Conservation (phyloP, 2,329 filamentous ascomycete genomes). For the Plenodomus lindquistii region DNA sequence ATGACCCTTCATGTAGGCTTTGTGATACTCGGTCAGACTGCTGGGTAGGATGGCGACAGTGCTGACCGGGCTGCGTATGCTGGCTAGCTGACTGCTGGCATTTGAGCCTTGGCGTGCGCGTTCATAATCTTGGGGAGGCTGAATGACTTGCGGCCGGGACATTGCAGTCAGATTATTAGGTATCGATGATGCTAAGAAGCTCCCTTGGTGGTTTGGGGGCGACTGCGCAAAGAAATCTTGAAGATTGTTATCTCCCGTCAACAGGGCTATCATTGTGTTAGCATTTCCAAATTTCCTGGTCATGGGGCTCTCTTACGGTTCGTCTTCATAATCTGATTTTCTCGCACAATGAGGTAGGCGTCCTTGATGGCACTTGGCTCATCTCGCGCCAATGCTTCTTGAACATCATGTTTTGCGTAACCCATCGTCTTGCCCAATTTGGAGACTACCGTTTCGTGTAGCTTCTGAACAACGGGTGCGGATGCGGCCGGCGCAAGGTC, state of each 20-base stretch:
- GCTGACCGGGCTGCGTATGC: conserved; percentile 58
- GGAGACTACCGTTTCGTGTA: conserved; percentile 89
- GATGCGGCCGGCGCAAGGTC: conserved; percentile 75
- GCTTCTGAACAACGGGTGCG: conserved; percentile 78
- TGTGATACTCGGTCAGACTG: conserved; percentile 87
- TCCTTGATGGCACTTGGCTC: conserved; percentile 99
- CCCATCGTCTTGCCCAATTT: conserved; percentile 99
- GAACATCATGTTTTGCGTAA: conserved; percentile 91
- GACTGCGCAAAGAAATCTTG: conserved; percentile 61
- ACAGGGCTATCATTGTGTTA: conserved; percentile 50
- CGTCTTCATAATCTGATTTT: conserved; percentile 95
- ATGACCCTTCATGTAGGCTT: conserved; percentile 80
- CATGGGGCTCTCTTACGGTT: conserved; percentile 71
- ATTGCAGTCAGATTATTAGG: conserved; percentile 38
- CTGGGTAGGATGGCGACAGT: conserved; percentile 92
- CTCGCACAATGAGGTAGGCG: conserved; percentile 95
- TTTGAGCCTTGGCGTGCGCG: conserved; percentile 51
- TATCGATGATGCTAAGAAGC: conserved; percentile 34
- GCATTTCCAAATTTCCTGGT: conserved; percentile 14
- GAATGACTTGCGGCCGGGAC: conserved; percentile 38
- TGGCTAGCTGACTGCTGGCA: conserved; percentile 44
- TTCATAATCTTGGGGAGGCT: conserved; percentile 39
- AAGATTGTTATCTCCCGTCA: conserved; percentile 56
- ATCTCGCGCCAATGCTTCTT: conserved; percentile 86
- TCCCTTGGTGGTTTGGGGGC: conserved; percentile 55